Evolutionary conservation across 2,329 filamentous ascomycete species (phyloP).

Genomic region (Botrytis deweyae): DNA sequence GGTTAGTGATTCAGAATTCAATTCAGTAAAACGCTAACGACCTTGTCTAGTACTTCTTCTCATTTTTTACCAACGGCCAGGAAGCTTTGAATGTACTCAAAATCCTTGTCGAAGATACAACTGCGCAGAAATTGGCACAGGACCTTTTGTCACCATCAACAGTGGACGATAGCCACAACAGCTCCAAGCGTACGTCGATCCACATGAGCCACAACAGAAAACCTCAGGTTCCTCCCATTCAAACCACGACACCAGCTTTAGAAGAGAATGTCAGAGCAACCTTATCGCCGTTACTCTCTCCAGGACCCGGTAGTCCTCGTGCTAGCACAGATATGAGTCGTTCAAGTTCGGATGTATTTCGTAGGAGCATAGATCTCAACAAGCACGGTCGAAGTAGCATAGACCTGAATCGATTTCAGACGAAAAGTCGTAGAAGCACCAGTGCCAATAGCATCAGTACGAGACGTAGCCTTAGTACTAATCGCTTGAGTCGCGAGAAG

Average conservation of each 20-base stretch:
- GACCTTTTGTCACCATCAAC: constrained; percentile 31
- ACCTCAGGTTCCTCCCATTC: constrained; percentile 27
- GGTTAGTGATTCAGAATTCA: constrained; percentile 47
- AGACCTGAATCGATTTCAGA: constrained; percentile 49
- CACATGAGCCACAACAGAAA: constrained; percentile 28
- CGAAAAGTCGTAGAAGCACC: constrained; percentile 57
- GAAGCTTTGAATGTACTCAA: constrained; percentile 78
- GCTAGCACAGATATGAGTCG: constrained; percentile 54
- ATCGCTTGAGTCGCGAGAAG: constrained; percentile 50
- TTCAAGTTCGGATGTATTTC: constrained; percentile 54
- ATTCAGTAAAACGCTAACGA: constrained; percentile 33
- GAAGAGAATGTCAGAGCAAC: constrained; percentile 62
- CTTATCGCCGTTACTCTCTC: constrained; percentile 49
- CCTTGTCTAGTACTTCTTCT: constrained; percentile 80
- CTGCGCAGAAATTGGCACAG: constrained; percentile 39
- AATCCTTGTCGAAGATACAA: constrained; percentile 39
- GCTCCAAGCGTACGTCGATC: constrained; percentile 33
- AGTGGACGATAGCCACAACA: constrained; percentile 27
- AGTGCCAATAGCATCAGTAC: constrained; percentile 47
- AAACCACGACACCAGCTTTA: constrained; percentile 39
- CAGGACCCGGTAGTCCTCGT: constrained; percentile 49
- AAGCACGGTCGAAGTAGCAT: constrained; percentile 47
- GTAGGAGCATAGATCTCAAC: constrained; percentile 51
- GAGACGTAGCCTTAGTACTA: constrained; percentile 52
- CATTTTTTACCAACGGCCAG: constrained; percentile 83